These are phyloP conservation scores for Ophiostoma australiae DNA, from an alignment of 2,329 filamentous ascomycete genomes.

Conservation along the genomic window DNA sequence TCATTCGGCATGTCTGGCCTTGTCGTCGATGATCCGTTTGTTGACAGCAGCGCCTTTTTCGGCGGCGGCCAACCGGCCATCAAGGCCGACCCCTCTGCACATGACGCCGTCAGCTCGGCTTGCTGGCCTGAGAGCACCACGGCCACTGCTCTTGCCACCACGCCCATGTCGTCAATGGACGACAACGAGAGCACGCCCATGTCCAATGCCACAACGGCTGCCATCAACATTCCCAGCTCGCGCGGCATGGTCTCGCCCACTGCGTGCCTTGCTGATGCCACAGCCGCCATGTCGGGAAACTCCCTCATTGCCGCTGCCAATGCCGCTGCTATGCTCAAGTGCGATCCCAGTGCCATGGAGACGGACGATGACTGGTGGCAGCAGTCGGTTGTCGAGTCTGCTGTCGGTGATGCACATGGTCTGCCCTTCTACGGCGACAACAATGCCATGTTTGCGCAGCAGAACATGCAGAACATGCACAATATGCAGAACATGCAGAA, in stretches of 20 bases:
- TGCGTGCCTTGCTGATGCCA: slow-evolving; percentile 23
- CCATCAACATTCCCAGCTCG: slow-evolving; percentile 19
- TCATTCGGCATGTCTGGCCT: slow-evolving; percentile 29
- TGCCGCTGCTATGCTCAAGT: slow-evolving; percentile 8
- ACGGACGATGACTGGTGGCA: slow-evolving; percentile 27
- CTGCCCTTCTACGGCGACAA: slow-evolving; percentile 11
- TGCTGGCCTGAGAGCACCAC: slow-evolving; percentile 12
- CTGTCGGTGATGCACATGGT: slow-evolving; percentile 12
- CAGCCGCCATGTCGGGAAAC: slow-evolving; percentile 23
- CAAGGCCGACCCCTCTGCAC: not conserved
- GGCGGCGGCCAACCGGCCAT: slow-evolving; percentile 7
- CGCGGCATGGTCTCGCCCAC: slow-evolving; percentile 19
- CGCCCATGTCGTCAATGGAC: slow-evolving; percentile 8
- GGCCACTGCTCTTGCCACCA: not conserved
- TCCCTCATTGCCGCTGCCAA: slow-evolving; percentile 23
- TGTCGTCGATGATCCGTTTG: slow-evolving; percentile 34
- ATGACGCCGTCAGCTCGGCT: not conserved
- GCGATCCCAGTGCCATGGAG: slow-evolving; percentile 21
- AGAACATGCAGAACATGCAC: slow-evolving; percentile 13
- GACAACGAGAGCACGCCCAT: slow-evolving; percentile 20
- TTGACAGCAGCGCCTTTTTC: slow-evolving; percentile 22
- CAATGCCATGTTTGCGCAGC: slow-evolving; percentile 2
- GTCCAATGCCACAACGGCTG: slow-evolving; percentile 2
- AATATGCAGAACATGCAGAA: slow-evolving; percentile 9
- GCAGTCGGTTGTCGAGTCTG: slow-evolving; percentile 23